Conservation (phyloP, 495 filamentous ascomycete genomes). For the Neurospora sp. region DNA sequence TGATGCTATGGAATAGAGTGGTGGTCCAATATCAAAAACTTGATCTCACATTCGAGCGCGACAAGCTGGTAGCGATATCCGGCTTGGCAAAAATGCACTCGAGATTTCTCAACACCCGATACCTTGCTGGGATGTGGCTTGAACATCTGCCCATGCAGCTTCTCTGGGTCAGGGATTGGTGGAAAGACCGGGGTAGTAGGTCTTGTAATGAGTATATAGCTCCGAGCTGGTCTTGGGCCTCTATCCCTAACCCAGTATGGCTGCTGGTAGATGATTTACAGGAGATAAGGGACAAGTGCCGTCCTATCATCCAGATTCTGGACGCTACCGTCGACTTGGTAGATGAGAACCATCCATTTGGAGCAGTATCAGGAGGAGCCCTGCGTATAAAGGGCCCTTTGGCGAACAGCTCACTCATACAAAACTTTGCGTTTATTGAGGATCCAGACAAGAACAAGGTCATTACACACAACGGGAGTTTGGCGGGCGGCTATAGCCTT, state of each 20-base stretch:
- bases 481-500: too few species aligned
- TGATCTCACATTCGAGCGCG: not conserved
- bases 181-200: fast-evolving
- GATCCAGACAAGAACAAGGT: too few species aligned
- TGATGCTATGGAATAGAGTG: fast-evolving
- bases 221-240: not conserved
- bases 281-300: too few species aligned
- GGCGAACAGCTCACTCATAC: not conserved
- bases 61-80: not conserved
- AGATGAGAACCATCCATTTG: not conserved
- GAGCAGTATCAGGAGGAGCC: not conserved
- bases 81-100: not conserved
- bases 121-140: not conserved
- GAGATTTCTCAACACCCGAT: not conserved
- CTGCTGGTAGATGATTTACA: not conserved
- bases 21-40: not conserved
- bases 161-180: not conserved
- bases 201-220: not conserved
- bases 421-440: too few species aligned
- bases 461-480: too few species aligned
- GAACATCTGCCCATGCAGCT: not conserved
- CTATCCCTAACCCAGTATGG: not conserved
- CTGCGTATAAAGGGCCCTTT: not conserved
- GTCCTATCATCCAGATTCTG: not conserved
- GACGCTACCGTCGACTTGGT: not conserved